These are phyloP conservation scores for Castanospermum australe DNA, from an alignment of 306 rosid genomes.

Conservation along the genomic window DNA sequence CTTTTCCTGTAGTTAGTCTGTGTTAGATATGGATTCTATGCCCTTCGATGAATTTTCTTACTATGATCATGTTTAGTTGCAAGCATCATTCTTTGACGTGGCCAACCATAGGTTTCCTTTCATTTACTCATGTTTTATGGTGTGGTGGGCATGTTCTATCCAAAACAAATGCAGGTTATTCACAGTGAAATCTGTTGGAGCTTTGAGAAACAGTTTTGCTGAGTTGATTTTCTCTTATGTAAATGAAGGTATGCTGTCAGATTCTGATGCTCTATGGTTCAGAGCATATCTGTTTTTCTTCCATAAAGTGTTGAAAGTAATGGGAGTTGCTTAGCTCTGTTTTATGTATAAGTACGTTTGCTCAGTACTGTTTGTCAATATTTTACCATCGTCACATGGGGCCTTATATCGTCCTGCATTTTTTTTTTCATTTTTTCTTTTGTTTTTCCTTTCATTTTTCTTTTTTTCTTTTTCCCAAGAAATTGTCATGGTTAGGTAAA, in stretches of 20 bases:
- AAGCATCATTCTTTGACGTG: slow-evolving; percentile 43
- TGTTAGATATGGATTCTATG: slow-evolving; percentile 21
- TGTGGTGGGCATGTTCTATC: slow-evolving; percentile 74
- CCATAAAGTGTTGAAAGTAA: slow-evolving; percentile 39
- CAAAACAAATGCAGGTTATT: slow-evolving; percentile 77
- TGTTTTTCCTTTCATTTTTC: too few species aligned
- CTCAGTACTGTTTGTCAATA: slow-evolving; percentile 36
- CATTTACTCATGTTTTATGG: slow-evolving; percentile 57
- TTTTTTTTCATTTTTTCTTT: slow-evolving; percentile 5
- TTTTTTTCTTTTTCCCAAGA: slow-evolving; percentile 27
- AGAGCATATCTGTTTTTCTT: slow-evolving; percentile 46
- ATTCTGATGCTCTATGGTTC: slow-evolving; percentile 52
- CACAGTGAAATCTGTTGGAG: slow-evolving; percentile 76
- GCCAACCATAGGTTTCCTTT: slow-evolving; percentile 50
- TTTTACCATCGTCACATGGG: slow-evolving; percentile 42
- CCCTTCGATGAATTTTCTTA: slow-evolving; percentile 20
- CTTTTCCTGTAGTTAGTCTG: slow-evolving; percentile 4
- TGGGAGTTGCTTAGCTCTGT: slow-evolving; percentile 39
- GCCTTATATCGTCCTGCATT: slow-evolving; percentile 60
- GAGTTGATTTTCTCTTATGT: slow-evolving; percentile 75
- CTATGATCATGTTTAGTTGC: slow-evolving; percentile 22
- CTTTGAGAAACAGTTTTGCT: slow-evolving; percentile 70
- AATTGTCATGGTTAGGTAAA: slow-evolving; percentile 70
- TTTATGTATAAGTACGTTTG: slow-evolving; percentile 28
- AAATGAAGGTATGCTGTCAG: slow-evolving; percentile 80